Percentiles rank a stretch among this genome's conserved stretches.
phyloP scores from a whole-genome alignment of 495 filamentous ascomycete genomes.

The Podospora pseudopauciseta region DNA sequence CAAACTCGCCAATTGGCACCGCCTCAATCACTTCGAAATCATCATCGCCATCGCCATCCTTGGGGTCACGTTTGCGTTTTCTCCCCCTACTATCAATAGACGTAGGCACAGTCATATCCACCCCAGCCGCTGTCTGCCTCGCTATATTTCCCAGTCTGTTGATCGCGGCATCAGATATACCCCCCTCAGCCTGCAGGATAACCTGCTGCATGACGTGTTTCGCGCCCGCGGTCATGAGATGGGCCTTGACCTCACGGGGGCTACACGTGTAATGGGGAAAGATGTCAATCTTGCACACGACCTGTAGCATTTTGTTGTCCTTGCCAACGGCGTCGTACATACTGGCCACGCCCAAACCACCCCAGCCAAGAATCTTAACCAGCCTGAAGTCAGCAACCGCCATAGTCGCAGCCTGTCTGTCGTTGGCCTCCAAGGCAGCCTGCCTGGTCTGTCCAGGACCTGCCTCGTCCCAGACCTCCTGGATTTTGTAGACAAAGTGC shows the following conservation, averaged over 20 bases:
- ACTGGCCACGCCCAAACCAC: conserved; percentile 4
- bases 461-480: not conserved
- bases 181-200: not conserved
- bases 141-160: not conserved
- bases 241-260: not conserved
- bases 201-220: conserved; percentile 8
- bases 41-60: not conserved
- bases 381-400: not conserved
- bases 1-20: not conserved
- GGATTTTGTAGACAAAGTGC: no score
- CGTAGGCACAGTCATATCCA: not conserved
- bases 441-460: not conserved
- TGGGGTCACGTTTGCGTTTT: not conserved
- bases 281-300: conserved; percentile 7
- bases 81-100: not conserved
- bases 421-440: not conserved
- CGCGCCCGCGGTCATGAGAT: conserved; percentile 6
- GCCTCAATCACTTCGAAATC: not conserved
- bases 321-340: conserved; percentile 6
- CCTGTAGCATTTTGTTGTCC: not conserved
- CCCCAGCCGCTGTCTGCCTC: not conserved
- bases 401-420: not conserved
- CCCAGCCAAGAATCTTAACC: conserved; percentile 11
- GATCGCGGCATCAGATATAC: not conserved
- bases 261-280: not conserved